phyloP scores from a whole-genome alignment of 768 basidiomycete species.

The Boletus pseudopeckii region DNA sequence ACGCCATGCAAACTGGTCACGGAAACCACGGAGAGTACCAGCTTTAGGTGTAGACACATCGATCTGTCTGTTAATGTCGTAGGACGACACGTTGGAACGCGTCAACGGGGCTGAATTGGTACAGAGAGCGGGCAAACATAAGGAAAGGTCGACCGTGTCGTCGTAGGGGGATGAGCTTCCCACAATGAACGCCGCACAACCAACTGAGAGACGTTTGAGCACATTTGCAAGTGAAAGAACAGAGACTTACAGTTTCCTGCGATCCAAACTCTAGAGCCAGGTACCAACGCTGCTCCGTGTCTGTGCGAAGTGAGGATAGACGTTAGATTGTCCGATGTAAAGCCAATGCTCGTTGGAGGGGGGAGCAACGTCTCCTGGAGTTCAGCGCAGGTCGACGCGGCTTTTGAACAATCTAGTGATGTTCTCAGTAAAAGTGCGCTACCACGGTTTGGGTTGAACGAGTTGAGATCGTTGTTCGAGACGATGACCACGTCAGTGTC shows the following conservation, averaged over 20 bases:
- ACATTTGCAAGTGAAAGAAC: not conserved
- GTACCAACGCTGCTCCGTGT: slow-evolving; percentile 1
- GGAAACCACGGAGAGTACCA: slow-evolving; percentile 17
- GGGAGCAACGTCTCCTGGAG: slow-evolving; percentile 10
- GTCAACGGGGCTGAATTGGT: slow-evolving; percentile 20
- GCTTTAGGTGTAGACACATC: slow-evolving; percentile 12
- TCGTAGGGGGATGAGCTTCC: not conserved
- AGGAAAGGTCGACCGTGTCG: not conserved
- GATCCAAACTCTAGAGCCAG: slow-evolving; percentile 2
- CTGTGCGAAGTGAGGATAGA: slow-evolving; percentile 7
- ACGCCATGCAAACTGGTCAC: slow-evolving; percentile 18
- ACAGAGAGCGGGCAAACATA: slow-evolving; percentile 12
- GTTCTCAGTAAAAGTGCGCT: slow-evolving; percentile 9
- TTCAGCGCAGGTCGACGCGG: not conserved
- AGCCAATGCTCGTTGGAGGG: not conserved
- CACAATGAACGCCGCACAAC: slow-evolving; percentile 1
- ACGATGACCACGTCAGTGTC: slow-evolving; percentile 6
- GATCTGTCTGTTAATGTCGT: slow-evolving; percentile 14
- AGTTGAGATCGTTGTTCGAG: slow-evolving; percentile 15
- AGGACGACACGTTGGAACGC: slow-evolving; percentile 19
- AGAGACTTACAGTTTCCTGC: slow-evolving; percentile 1
- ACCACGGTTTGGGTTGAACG: slow-evolving; percentile 2
- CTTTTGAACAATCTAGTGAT: not conserved
- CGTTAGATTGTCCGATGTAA: slow-evolving; percentile 3
- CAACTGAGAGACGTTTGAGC: not conserved